Evolutionary conservation across 2,329 filamentous ascomycete species (phyloP), one percentile per base, ranked within the genome.

Genomic region (Didymella pomorum): DNA sequence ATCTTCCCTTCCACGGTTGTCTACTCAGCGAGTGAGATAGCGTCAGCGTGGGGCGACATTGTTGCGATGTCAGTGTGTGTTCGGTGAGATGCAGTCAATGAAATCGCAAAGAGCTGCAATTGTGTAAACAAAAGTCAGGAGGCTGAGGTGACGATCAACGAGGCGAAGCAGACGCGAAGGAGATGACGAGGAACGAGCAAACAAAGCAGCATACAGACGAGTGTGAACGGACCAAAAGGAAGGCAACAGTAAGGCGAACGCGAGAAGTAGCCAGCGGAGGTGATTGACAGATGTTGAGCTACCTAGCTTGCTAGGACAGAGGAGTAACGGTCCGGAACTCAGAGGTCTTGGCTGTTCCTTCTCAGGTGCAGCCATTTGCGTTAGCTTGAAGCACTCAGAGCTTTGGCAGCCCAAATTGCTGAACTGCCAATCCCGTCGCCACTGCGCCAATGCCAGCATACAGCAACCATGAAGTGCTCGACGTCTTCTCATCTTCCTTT

Each of bases 401-500:
- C 28, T 44, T 51, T 16, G 41, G 10, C 10, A 45, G 12, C 11
- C 31, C 46, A 14, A 26, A 41, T 11, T 29, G 43, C 1, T 35
- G 31, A 2, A 37, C 11, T 2, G 20, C 43, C 54, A 46, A 26
- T 7, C 35, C 48, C 16, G 55, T 21, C 1, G 20, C 23, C 28
- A 49, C 26, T 20, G 29, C 47, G 18, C 18, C 21, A 18, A 52
- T 8, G 9, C 29, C 25, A 29, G 20, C 52, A 41, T 59, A 62
- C 37, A 57, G 23, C 26, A 62, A 6, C 58, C 61, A 58, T 7
- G 41, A 12, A 1, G 28, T 20, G 26, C 23, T 37, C 10, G 20
- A 48, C 9, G 12, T 23, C 3, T 33, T 42, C 1, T 51, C 31
- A 5, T 52, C 21, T 18, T 54, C 20, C 10, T 59, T 23, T 8